Conservation (phyloP, 495 filamentous ascomycete species). For the Lepidopterella palustris region DNA sequence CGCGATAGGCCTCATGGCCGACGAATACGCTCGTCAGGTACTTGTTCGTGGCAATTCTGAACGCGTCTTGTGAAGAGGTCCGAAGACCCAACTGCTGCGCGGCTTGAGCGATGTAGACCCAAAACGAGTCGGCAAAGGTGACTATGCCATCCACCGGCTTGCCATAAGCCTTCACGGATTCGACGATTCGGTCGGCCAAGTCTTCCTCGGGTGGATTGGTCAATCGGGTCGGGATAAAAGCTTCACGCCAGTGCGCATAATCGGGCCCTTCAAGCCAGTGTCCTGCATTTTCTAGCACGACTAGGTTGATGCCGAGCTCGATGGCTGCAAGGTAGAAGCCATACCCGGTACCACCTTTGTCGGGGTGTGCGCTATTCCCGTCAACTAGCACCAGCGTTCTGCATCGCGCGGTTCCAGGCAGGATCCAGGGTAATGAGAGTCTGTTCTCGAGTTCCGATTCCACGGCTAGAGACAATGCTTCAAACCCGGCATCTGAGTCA, state of each 20-base stretch:
- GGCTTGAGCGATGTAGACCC: not conserved
- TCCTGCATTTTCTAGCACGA: constrained; percentile 43
- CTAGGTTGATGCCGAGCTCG: constrained; percentile 41
- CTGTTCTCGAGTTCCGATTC: constrained; percentile 20
- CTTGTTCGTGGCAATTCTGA: constrained; percentile 41
- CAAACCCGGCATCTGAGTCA: no score
- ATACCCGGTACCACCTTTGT: constrained; percentile 2
- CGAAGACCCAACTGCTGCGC: constrained; percentile 30
- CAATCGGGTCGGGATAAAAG: constrained; percentile 24
- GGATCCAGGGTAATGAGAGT: constrained; percentile 29
- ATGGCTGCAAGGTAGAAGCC: constrained; percentile 35
- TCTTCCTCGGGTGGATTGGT: constrained; percentile 11
- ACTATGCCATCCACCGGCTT: constrained; percentile 9
- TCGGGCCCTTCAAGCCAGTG: constrained; percentile 43
- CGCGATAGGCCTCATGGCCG: constrained; percentile 25
- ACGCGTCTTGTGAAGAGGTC: constrained; percentile 34
- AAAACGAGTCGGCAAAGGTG: not conserved
- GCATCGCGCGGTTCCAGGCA: not conserved
- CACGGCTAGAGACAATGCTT: not conserved
- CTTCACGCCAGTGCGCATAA: constrained; percentile 36
- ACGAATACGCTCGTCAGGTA: constrained; percentile 39
- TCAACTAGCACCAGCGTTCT: constrained; percentile 3
- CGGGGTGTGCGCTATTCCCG: not conserved
- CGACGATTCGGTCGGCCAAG: not conserved
- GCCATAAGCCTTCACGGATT: not conserved